Evolutionary conservation across 495 filamentous ascomycete species (phyloP).

Genomic region (Trichoderma gamsii): DNA sequence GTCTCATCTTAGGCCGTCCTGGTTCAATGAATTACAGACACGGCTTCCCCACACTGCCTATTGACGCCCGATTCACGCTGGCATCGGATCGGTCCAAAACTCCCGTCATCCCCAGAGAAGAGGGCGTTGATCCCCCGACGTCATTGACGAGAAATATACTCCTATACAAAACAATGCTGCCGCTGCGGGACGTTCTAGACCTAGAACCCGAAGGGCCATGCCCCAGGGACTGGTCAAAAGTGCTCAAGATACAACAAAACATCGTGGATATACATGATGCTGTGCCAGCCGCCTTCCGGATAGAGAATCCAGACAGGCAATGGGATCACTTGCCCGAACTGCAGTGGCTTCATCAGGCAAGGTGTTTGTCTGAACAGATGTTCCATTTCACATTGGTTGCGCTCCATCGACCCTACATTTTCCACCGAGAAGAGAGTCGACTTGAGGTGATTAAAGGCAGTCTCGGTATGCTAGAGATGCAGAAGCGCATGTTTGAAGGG

Average conservation of each 20-base stretch:
- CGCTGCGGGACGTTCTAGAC: constrained; percentile 33
- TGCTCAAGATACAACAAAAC: constrained; percentile 48
- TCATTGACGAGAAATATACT: constrained; percentile 37
- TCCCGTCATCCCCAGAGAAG: constrained; percentile 30
- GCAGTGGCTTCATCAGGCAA: constrained; percentile 46
- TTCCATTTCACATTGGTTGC: constrained; percentile 51
- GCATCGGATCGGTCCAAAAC: constrained; percentile 30
- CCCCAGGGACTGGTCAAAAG: constrained; percentile 40
- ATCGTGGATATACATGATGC: constrained; percentile 40
- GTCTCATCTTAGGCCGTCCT: constrained; percentile 52
- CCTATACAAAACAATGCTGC: constrained; percentile 29
- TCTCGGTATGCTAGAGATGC: constrained; percentile 49
- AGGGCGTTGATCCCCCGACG: constrained; percentile 36
- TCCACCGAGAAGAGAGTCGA: constrained; percentile 46
- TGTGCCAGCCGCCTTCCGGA: constrained; percentile 47
- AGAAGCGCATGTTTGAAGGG: constrained; percentile 43
- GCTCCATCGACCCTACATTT: constrained; percentile 58
- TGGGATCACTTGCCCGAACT: constrained; percentile 46
- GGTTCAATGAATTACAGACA: constrained; percentile 45
- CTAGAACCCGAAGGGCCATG: constrained; percentile 48
- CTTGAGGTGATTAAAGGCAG: constrained; percentile 50
- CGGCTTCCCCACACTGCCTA: constrained; percentile 33
- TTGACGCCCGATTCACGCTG: constrained; percentile 28
- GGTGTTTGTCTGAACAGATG: constrained; percentile 42
- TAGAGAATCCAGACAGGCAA: constrained; percentile 48